A percentile compares a stretch with the other conserved stretches of the same genome.
These are phyloP conservation scores for Xylaria sp. DNA, from an alignment of 2,329 filamentous ascomycete genomes.

Conservation along the genomic window DNA sequence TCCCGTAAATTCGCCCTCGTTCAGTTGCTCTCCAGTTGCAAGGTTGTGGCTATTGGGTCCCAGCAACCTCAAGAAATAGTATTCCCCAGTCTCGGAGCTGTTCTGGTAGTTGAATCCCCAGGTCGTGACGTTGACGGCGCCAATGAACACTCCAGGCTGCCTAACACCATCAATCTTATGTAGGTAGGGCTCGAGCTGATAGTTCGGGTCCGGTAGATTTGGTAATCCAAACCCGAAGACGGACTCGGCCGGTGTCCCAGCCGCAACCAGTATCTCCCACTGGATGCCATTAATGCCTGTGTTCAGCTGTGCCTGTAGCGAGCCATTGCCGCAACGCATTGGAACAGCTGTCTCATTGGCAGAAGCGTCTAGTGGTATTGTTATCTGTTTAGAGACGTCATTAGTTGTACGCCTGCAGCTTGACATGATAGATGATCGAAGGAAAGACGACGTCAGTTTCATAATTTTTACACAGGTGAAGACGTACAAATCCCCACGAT, in stretches of 20 bases:
- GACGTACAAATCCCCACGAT: slow-evolving; percentile 42
- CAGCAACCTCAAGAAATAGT: slow-evolving; percentile 40
- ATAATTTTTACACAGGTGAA: background rate
- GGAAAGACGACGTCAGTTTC: background rate
- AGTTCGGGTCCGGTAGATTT: slow-evolving; percentile 41
- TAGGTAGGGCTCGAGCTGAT: slow-evolving; percentile 39
- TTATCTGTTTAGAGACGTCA: slow-evolving; percentile 32
- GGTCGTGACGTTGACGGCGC: slow-evolving; percentile 39
- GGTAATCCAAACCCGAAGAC: slow-evolving; percentile 42
- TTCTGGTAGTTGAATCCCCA: slow-evolving; percentile 45
- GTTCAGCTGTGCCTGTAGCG: slow-evolving; percentile 39
- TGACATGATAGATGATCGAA: background rate
- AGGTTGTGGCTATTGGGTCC: slow-evolving; percentile 40
- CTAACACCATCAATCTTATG: slow-evolving; percentile 37
- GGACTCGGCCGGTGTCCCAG: slow-evolving; percentile 41
- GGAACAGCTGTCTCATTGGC: slow-evolving; percentile 26
- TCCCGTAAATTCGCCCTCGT: slow-evolving; percentile 39
- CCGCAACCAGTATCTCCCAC: slow-evolving; percentile 40
- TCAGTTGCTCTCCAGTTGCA: slow-evolving; percentile 40
- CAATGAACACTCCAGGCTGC: slow-evolving; percentile 38
- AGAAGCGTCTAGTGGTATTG: slow-evolving; percentile 30
- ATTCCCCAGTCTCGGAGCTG: slow-evolving; percentile 40
- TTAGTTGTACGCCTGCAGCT: slow-evolving; percentile 1
- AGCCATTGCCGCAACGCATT: slow-evolving; percentile 36
- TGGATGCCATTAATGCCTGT: slow-evolving; percentile 31